Evolutionary conservation across 2,329 filamentous ascomycete species (phyloP), one percentile per base, ranked within the genome.

Genomic region (Claviceps arundinis): DNA sequence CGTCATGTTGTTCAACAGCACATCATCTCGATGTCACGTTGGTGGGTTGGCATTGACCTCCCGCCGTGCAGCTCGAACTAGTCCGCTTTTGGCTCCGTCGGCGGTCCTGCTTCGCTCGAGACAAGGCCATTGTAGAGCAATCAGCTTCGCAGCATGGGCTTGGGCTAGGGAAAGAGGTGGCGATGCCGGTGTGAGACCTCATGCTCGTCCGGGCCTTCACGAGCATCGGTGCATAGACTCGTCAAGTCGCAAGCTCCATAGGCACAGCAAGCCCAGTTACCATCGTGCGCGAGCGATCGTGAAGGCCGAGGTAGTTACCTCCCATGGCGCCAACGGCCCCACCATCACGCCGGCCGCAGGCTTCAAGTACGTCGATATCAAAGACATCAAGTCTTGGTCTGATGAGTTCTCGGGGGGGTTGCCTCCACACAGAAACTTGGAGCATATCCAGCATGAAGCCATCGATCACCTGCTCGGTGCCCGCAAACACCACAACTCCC

Each of bases 91-190:
- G n/a, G 40, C 17, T 30, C 37, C 41, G 14, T 51, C 48, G 13
- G 41, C 52, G 4, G 54, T 45, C 16, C 44, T 50, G 5, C 26
- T 50, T 45, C 37, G 50, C 50, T 48, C 53, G 13, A 47, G 47
- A 45, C 41, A 56, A 9, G 50, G 56, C 16, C 62, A 64, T 51
- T 54, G 44, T 58, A 73, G 78, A 38, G 60, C 60, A 38, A 76
- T 78, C 55, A 73, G 75, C 54, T 71, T 79, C 54, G 71, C 68
- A 50, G 57, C 69, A 17, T 78, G 75, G 71, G 67, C 70, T 7
- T 68, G 66, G 57, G 69, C 30, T 69, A 74, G 55, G 61, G 65
- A 72, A 17, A 63, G 17, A 22, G 14, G 6, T 41, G 38, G 38
- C 2, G 69, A 75, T 55, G 61, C 65, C 14, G 66, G 72, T 17